Conservation (phyloP, 129 eudicot species). For the Arctium minus region DNA sequence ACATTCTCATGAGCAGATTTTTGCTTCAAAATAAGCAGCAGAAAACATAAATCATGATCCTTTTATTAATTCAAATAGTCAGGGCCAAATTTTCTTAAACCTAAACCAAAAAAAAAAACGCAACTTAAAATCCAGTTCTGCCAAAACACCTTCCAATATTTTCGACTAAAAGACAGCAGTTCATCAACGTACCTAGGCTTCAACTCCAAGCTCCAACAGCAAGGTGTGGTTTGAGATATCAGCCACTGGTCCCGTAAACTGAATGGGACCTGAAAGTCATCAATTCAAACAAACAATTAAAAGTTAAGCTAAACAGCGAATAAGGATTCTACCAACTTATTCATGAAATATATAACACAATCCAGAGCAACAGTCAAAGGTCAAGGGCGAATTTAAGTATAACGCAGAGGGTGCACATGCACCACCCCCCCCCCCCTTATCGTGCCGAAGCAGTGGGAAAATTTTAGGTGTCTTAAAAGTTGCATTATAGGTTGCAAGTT, state of each 20-base stretch:
- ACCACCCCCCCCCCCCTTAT: no score
- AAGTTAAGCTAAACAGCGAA: neutral
- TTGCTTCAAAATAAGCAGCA: neutral
- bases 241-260: constrained; percentile 74
- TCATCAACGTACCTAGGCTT: constrained; percentile 30
- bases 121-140: neutral
- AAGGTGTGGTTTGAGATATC: constrained; percentile 69
- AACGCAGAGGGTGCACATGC: no score
- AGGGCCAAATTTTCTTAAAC: neutral
- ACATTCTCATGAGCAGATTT: no score
- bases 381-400: no score
- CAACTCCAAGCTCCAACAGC: constrained; percentile 81
- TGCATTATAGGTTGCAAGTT: no score
- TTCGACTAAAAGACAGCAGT: neutral
- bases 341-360: neutral
- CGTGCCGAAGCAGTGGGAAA: no score
- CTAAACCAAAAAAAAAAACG: neutral
- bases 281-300: neutral
- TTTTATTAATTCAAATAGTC: neutral
- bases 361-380: no score
- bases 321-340: neutral
- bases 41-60: neutral
- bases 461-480: no score
- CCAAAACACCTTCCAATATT: neutral
- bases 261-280: constrained; percentile 72